Evolutionary conservation across 2,329 filamentous ascomycete species (phyloP).

Genomic region (Botrytis hyacinthi): DNA sequence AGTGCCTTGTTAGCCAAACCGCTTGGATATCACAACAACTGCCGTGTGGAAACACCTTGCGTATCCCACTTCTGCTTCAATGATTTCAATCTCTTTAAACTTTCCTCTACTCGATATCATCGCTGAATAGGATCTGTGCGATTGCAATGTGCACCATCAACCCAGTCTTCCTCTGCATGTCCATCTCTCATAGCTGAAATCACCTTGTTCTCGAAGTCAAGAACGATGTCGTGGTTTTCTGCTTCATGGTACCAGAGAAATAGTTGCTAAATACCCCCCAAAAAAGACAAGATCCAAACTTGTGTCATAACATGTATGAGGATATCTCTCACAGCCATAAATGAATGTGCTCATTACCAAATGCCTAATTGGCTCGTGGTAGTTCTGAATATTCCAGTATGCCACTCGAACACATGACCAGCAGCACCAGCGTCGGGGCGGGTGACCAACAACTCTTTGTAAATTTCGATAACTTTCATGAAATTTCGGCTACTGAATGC

Average conservation of each 20-base stretch:
- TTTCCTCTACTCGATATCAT: background rate
- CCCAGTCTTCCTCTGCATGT: background rate
- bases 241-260: background rate
- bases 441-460: background rate
- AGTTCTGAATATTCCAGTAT: background rate
- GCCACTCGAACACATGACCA: conserved; percentile 8
- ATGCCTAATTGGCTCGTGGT: background rate
- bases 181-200: background rate
- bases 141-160: background rate
- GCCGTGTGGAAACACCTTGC: background rate
- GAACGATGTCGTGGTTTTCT: background rate
- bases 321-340: background rate
- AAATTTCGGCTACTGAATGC: background rate
- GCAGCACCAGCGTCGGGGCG: background rate
- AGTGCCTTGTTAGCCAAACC: background rate
- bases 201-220: conserved; percentile 3
- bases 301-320: background rate
- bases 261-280: background rate
- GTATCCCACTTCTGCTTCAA: conserved; percentile 2
- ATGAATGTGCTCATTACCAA: background rate
- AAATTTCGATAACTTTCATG: background rate
- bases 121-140: background rate
- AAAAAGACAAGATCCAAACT: background rate
- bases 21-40: background rate
- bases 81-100: background rate